A percentile compares a stretch with the other conserved stretches of the same genome.
phyloP scores from a whole-genome alignment of 805 yeast species.

The Pichia californica region DNA sequence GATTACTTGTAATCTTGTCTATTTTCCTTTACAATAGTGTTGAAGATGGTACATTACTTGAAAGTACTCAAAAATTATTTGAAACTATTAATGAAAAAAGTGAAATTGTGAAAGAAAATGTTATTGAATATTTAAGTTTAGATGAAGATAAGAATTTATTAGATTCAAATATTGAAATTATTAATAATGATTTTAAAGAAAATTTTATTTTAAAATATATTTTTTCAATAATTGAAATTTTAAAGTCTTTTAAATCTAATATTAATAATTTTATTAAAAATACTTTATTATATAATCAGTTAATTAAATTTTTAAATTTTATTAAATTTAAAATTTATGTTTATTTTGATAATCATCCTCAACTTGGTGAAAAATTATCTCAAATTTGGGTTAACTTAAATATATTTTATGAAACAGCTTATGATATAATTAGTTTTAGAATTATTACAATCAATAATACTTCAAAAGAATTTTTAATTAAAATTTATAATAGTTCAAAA shows the following conservation, averaged over 20 bases:
- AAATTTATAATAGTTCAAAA: too few relatives aligned
- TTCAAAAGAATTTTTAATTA: neutral
- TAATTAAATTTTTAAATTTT: too few relatives aligned
- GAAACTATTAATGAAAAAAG: neutral
- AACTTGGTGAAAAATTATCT: neutral
- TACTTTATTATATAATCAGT: too few relatives aligned
- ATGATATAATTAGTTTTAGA: too few relatives aligned
- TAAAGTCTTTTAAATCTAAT: too few relatives aligned
- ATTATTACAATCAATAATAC: neutral
- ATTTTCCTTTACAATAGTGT: constrained; percentile 4
- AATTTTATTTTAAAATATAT: too few relatives aligned
- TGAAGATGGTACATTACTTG: constrained; percentile 1
- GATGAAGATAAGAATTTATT: neutral
- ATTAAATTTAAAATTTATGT: neutral
- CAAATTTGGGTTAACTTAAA: neutral
- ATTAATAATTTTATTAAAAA: neutral
- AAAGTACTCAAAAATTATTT: neutral
- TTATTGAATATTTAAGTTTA: neutral
- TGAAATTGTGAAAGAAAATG: neutral
- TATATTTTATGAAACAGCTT: neutral
- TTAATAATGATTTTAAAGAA: too few relatives aligned
- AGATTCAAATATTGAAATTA: too few relatives aligned
- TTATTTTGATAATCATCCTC: neutral
- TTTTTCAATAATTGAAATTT: too few relatives aligned
- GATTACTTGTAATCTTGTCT: constrained; percentile 3